Evolutionary conservation across 1,284 basidiomycete genomes (phyloP), one percentile per base, ranked within the genome.

Genomic region (Leucoagaricus sp.): DNA sequence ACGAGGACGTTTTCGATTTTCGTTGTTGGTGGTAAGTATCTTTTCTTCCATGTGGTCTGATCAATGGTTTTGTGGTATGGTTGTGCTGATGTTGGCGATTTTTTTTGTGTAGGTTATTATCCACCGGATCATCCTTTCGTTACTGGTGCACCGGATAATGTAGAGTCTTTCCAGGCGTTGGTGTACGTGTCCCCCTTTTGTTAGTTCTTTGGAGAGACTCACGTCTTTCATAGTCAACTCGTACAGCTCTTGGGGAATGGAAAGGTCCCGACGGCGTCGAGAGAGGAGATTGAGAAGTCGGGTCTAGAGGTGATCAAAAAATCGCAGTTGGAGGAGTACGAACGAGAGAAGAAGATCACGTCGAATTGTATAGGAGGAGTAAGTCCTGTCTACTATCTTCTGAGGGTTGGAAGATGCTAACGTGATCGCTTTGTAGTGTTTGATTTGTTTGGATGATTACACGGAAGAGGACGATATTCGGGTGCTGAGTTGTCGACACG

Each of bases 361-460:
- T 82, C 80, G n/a, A 93, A 87, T 64, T 93, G 91, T 60, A 75
- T 81, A 3, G 94, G 94, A 38, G 74, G 83, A 71, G 91, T 93
- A 69, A 58, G 85, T 77, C 26, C 15, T 42, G 42, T 49, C 49
- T 45, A 21, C 29, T 19, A 17, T 40, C 54, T 41, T 41, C 17
- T 49, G 31, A 53, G 8, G 26, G 21, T 42, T 56, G 42, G 13
- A 26, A 15, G 36, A 19, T 23, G 19, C 45, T n/a, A 9, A 33
- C 15, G 19, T 51, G 6, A 51, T 8, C 38, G 51, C 26, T 58
- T 31, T 65, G 51, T 60, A 88, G 86, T 89, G 86, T 64, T 76
- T 93, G 62, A 88, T 95, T 47, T 96, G 94, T 69, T 75, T 95
- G 50, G 87, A 91, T 56, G 91, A 94, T 55, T 95, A 94, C 68